Conservation (phyloP, 345 rosid species). For the Bruguiera parviflora region DNA sequence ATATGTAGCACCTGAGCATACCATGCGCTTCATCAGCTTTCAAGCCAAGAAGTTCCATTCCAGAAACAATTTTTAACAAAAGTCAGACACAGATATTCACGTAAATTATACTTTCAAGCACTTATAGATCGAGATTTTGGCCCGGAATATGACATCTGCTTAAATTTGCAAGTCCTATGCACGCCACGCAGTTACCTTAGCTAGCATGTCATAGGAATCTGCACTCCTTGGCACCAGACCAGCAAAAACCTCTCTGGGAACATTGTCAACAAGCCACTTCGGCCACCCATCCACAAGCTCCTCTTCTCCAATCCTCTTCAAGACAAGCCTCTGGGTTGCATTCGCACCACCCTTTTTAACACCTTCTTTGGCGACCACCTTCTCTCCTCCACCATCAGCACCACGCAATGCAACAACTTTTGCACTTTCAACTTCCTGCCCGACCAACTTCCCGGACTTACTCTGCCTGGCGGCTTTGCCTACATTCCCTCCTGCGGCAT, state of each 20-base stretch:
- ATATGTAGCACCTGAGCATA: no score
- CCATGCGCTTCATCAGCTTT: no score
- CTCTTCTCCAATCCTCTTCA: slow-evolving; percentile 44
- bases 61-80: no score
- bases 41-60: no score
- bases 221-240: slow-evolving; percentile 56
- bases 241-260: slow-evolving; percentile 44
- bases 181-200: slow-evolving; percentile 39
- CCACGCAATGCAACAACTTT: slow-evolving; percentile 8
- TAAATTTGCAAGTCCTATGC: not conserved
- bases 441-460: slow-evolving; percentile 14
- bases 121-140: no score
- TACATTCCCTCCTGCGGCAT: slow-evolving; percentile 18
- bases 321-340: slow-evolving; percentile 14
- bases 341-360: slow-evolving; percentile 16
- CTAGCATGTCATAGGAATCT: slow-evolving; percentile 66
- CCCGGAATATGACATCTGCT: not conserved
- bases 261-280: slow-evolving; percentile 67
- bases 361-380: slow-evolving; percentile 9
- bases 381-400: slow-evolving; percentile 5
- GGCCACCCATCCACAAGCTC: slow-evolving; percentile 66
- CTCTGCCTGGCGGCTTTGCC: slow-evolving; percentile 9
- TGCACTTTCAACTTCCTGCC: slow-evolving; percentile 8
- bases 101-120: no score
- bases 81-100: no score